Conservation (phyloP, 768 basidiomycete species). For the Brasilioporus rufonigricans region DNA sequence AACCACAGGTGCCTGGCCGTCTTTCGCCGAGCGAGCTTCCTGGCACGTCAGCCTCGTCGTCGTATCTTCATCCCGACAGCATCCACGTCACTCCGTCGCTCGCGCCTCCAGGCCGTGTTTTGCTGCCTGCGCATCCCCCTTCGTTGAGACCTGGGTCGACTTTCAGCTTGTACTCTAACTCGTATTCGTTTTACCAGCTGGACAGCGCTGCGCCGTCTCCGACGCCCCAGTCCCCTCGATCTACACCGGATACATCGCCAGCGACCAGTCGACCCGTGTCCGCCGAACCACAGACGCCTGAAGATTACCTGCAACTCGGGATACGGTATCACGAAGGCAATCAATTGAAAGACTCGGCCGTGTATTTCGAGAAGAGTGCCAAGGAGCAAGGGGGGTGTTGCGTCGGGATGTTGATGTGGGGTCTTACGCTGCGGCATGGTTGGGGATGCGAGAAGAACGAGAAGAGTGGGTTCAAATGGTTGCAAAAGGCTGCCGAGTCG, state of each 20-base stretch:
- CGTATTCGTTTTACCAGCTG: constrained; percentile 65
- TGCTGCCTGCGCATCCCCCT: constrained; percentile 34
- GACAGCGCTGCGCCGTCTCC: constrained; percentile 48
- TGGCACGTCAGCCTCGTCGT: background rate
- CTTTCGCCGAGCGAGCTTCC: background rate
- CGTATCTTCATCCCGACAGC: constrained; percentile 21
- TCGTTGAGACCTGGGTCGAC: constrained; percentile 38
- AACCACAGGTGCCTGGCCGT: background rate
- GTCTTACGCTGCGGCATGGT: constrained; percentile 78
- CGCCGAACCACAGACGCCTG: constrained; percentile 41
- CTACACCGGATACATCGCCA: constrained; percentile 16
- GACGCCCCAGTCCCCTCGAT: constrained; percentile 22
- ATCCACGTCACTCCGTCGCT: constrained; percentile 16
- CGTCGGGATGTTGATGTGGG: constrained; percentile 93
- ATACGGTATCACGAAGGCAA: constrained; percentile 79
- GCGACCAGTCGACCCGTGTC: constrained; percentile 17
- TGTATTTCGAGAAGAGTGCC: constrained; percentile 75
- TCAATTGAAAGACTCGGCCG: constrained; percentile 62
- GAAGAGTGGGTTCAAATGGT: constrained; percentile 76
- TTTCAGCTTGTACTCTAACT: constrained; percentile 49
- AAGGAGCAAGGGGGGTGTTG: constrained; percentile 75
- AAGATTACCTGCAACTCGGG: constrained; percentile 72
- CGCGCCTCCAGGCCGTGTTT: constrained; percentile 2
- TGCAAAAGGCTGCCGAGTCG: constrained; percentile 76
- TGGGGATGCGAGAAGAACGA: constrained; percentile 87